Base-by-base conservation (phyloP, 371 early-diverging fungal genomes). In the Mucor irregularis region DNA sequence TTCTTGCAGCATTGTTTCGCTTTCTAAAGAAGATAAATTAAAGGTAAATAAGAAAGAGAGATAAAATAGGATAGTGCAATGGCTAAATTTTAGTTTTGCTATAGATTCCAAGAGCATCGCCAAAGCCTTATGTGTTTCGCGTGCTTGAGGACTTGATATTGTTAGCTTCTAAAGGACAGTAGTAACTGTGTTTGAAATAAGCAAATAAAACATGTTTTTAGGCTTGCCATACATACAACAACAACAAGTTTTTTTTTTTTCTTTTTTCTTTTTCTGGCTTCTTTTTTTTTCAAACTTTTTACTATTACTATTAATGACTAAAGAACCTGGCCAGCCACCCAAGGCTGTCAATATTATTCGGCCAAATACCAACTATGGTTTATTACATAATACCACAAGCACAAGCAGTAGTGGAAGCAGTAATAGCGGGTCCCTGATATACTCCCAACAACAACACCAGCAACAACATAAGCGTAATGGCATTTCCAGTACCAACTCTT, bases 261-360 rank as follows among this genome's bases (percentile, higher is more conserved):
- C 19, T 8, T 49, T 30, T 7, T 5, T 39, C 9, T 48, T 19
- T 33, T 34, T 45, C 24, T 53, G 17, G 39, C 21, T 29, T 25
- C 25, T 37, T 53, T 44, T 46, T 39, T 46, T 50, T 25, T 11
- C n/a, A n/a, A n/a, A n/a, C 37, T 50, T 19, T 43, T 25, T 17
- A 35, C 21, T 21, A n/a, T 19, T 8, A 29, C 13, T 13, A 16
- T 30, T 9, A 46, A 67, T 63, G 55, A 38, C 64, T 43, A 67
- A 64, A 60, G 68, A 67, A 25, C 46, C 56, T 17, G 53, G 44
- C 42, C 56, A 54, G 49, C 64, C 42, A 42, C 42, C 68, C 14
- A 67, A 67, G 26, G 68, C 68, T 21, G 49, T 64, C 3, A 67
- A 67, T 25, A 67, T 67, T 43, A 62, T 67, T 39, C 51, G 68